Conservation (phyloP, 2,329 filamentous ascomycete species). For the Fusarium solani-melongenae region DNA sequence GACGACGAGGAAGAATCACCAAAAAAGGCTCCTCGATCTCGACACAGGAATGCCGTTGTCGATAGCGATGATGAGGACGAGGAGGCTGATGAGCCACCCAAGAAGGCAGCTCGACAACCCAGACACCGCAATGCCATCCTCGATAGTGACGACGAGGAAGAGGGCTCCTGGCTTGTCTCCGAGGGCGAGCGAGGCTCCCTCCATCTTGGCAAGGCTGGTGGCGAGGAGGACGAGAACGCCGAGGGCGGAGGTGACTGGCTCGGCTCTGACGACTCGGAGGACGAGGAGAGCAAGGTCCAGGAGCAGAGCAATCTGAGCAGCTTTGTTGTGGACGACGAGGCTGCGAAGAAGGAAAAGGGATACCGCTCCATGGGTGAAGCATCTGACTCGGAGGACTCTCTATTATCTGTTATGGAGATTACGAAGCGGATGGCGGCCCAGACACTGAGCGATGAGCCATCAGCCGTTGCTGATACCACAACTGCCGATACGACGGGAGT, state of each 20-base stretch:
- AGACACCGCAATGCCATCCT: background rate
- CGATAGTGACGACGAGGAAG: constrained; percentile 63
- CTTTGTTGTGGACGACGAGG: constrained; percentile 66
- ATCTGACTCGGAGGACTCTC: constrained; percentile 47
- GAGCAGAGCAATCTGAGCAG: constrained; percentile 65
- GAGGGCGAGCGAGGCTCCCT: constrained; percentile 71
- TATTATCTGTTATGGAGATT: constrained; percentile 50
- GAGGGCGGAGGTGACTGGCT: constrained; percentile 88
- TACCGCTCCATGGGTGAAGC: constrained; percentile 40
- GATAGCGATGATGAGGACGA: background rate
- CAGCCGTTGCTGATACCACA: constrained; percentile 23
- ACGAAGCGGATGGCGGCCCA: constrained; percentile 52
- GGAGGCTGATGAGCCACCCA: background rate
- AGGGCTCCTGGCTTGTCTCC: constrained; percentile 83
- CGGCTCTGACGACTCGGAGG: constrained; percentile 73
- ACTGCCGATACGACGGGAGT: constrained; percentile 20
- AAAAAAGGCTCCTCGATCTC: background rate
- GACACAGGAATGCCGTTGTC: background rate
- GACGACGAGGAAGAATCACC: constrained; percentile 59
- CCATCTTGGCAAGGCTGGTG: constrained; percentile 81
- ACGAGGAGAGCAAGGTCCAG: constrained; percentile 64
- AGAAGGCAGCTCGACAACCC: background rate
- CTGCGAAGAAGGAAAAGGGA: constrained; percentile 47
- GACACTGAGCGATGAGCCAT: constrained; percentile 46
- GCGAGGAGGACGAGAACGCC: constrained; percentile 86